These are phyloP conservation scores for Ambrosia artemisiifolia DNA, from an alignment of 129 eudicot genomes.

Conservation along the genomic window DNA sequence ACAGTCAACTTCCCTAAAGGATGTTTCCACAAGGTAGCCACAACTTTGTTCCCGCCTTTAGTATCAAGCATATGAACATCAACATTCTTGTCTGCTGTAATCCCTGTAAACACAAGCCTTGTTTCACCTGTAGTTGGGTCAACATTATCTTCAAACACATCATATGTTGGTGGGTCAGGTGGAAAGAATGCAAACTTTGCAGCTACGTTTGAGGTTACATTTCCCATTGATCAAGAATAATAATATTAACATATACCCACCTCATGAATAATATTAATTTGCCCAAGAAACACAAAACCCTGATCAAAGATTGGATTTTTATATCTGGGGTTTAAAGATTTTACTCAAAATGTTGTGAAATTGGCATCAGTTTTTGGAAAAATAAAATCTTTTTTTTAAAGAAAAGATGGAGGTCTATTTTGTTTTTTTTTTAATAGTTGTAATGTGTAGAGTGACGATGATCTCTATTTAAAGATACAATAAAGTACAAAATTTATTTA, in stretches of 20 bases:
- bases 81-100: slow-evolving; percentile 77
- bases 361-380: not conserved
- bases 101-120: slow-evolving; percentile 52
- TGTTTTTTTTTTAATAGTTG: not conserved
- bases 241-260: slow-evolving; percentile 31
- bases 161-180: slow-evolving; percentile 92
- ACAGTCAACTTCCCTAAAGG: slow-evolving; percentile 75
- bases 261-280: slow-evolving; percentile 33
- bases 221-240: slow-evolving; percentile 55
- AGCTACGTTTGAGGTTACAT: slow-evolving; percentile 89
- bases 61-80: slow-evolving; percentile 80
- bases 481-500: slow-evolving; percentile 6
- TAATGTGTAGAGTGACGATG: slow-evolving; percentile 20
- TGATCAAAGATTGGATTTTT: not conserved
- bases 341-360: slow-evolving; percentile 7
- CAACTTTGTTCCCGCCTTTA: slow-evolving; percentile 81
- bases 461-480: slow-evolving; percentile 33
- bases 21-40: slow-evolving; percentile 88
- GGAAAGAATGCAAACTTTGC: slow-evolving; percentile 96
- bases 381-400: slow-evolving; percentile 8
- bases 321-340: slow-evolving; percentile 19
- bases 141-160: slow-evolving; percentile 57
- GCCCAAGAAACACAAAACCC: slow-evolving; percentile 4
- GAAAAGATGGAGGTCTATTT: not conserved
- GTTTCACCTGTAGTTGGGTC: slow-evolving; percentile 33